Evolutionary conservation across 345 rosid species (phyloP).

Genomic region (Stellera chamaejasme): DNA sequence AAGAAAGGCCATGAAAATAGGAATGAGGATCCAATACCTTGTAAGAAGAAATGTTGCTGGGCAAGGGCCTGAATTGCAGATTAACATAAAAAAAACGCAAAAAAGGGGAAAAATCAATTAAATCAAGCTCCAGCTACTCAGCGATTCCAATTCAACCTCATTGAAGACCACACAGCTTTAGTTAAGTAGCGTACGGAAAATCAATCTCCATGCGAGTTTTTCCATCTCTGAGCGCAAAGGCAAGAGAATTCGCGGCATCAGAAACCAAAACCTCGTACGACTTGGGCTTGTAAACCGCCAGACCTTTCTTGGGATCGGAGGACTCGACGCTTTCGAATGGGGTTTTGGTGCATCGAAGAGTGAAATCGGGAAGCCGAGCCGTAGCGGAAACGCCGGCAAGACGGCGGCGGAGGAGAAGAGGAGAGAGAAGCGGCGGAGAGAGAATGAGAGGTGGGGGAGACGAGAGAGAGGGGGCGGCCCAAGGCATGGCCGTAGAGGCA

Average conservation of each 20-base stretch:
- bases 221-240: slow-evolving; percentile 66
- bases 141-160: background rate
- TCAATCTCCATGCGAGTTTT: slow-evolving; percentile 79
- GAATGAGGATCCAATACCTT: slow-evolving; percentile 41
- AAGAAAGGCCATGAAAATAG: background rate
- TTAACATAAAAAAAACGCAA: background rate
- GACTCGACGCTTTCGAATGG: slow-evolving; percentile 26
- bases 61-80: slow-evolving; percentile 62
- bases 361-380: background rate
- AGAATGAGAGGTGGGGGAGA: slow-evolving; percentile 5
- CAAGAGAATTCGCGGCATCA: slow-evolving; percentile 77
- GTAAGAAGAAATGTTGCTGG: slow-evolving; percentile 76
- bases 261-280: slow-evolving; percentile 71
- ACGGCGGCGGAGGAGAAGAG: background rate
- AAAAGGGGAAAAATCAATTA: background rate
- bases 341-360: slow-evolving; percentile 2
- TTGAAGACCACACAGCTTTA: background rate
- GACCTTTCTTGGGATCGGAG: slow-evolving; percentile 46
- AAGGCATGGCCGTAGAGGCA: slow-evolving; percentile 21
- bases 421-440: slow-evolving; percentile 3
- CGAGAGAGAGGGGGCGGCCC: slow-evolving; percentile 14
- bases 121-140: background rate
- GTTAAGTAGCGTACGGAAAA: slow-evolving; percentile 52
- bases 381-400: background rate
- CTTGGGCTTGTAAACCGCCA: slow-evolving; percentile 78